A percentile compares a stretch with the other conserved stretches of the same genome.
Conservation (phyloP, 2,329 filamentous ascomycete genomes). For the Arthrobotrys megalospora region DNA sequence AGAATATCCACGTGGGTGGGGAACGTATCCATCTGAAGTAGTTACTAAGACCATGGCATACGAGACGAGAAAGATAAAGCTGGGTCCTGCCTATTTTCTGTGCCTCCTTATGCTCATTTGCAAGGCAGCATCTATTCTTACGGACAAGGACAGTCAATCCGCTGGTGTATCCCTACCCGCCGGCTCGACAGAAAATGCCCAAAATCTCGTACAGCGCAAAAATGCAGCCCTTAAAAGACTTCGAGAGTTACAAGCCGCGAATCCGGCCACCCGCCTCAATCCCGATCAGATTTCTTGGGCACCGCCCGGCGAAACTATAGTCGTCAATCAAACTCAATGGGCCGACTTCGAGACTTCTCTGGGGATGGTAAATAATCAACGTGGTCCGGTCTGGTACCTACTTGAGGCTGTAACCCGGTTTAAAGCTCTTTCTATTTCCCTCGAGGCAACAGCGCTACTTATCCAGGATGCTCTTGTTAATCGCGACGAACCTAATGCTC, state of each 20-base stretch:
- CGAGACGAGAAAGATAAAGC: too few species aligned
- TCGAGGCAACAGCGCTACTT: neutral
- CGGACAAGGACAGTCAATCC: neutral
- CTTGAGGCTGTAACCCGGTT: conserved; percentile 7
- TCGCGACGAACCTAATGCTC: neutral
- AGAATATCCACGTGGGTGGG: too few species aligned
- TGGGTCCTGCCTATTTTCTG: neutral
- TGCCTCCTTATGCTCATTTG: neutral
- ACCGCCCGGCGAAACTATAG: conserved; percentile 6
- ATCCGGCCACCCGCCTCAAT: neutral
- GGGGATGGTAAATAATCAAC: neutral
- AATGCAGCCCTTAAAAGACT: conserved; percentile 2
- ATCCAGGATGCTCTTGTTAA: conserved; percentile 1
- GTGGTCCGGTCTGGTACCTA: conserved; percentile 21
- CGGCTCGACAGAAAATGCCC: neutral
- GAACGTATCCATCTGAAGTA: too few species aligned
- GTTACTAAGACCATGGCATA: too few species aligned
- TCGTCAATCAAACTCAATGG: conserved; percentile 15
- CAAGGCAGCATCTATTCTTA: neutral
- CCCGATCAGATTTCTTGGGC: conserved; percentile 21
- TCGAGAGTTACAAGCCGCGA: conserved; percentile 16
- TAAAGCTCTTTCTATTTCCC: conserved; percentile 2
- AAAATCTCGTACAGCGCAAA: neutral
- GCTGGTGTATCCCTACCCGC: neutral
- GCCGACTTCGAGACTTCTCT: conserved; percentile 20